Conservation (phyloP, 768 basidiomycete species). For the Boletellus sp. region DNA sequence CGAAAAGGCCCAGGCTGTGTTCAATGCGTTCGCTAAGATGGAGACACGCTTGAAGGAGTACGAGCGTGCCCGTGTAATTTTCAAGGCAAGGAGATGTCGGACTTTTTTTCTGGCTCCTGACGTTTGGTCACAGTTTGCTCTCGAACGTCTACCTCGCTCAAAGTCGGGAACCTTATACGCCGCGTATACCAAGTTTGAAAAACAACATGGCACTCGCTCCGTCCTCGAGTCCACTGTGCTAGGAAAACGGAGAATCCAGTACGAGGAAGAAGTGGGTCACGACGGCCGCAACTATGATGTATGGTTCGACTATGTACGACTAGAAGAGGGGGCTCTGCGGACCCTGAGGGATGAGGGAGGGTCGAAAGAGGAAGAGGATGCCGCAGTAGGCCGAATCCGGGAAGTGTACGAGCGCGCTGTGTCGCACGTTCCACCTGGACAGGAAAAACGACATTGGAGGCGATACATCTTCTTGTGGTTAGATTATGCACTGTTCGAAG, state of each 20-base stretch:
- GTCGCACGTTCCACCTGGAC: constrained; percentile 90
- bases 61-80: constrained; percentile 94
- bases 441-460: constrained; percentile 90
- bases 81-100: constrained; percentile 63
- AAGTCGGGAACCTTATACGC: constrained; percentile 88
- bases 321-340: constrained; percentile 85
- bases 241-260: constrained; percentile 97
- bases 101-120: background rate
- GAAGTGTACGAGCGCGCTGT: constrained; percentile 97
- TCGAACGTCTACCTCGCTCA: constrained; percentile 86
- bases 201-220: constrained; percentile 88
- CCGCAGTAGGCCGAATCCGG: constrained; percentile 63
- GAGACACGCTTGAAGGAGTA: constrained; percentile 95
- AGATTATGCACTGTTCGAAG: constrained; percentile 95
- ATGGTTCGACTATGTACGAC: constrained; percentile 94
- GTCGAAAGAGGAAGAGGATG: constrained; percentile 65
- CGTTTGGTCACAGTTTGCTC: constrained; percentile 68
- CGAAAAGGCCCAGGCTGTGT: constrained; percentile 87
- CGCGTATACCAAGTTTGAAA: constrained; percentile 95
- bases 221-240: constrained; percentile 92
- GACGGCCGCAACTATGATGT: constrained; percentile 95
- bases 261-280: constrained; percentile 91
- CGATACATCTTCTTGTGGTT: constrained; percentile 91
- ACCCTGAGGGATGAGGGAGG: constrained; percentile 74
- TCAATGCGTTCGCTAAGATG: constrained; percentile 94